Base-by-base conservation (phyloP, 139 green algal genomes). In the Chlamydomonas sp. region DNA sequence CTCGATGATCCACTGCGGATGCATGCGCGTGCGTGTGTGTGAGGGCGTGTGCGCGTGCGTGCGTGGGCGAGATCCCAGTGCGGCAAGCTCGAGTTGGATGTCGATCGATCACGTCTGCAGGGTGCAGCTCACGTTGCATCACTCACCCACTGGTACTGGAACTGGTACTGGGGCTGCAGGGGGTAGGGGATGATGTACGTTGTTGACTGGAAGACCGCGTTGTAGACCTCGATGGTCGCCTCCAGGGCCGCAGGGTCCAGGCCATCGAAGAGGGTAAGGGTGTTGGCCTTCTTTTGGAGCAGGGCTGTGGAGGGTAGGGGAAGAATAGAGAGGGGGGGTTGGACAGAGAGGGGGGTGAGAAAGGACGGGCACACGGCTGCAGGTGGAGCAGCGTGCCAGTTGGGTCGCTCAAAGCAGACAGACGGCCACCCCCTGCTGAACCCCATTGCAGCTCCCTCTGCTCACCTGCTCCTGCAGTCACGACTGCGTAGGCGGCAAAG, bases 151-250 rank as follows among this genome's bases (percentile, higher is more conserved):
- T 76, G 49, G 61, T 70, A 74, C 61, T 76, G 70, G 61, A 76
- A 76, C 70, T 76, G 70, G 70, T 67, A 76, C 70, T 65, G 34
- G 26, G 70, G 61, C 0, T 16, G 47, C 60, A 66, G 35, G 35
- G 70, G 61, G 48, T 76, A 76, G 35, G 60, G 60, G 34, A 76
- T 71, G 61, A 76, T 76, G 70, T 76, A 76, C 2, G n/a, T 59
- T n/a, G 69, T 69, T 5, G 2, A 31, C 69, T 48, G 29, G 58
- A 74, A 74, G 13, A 74, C 57, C 3, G 43, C 57, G 16, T 67
- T 68, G 68, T 73, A 73, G 3, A 48, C 5, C 1, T n/a, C 36
- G 10, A 1, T 31, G 16, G 35, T 48, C 0, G 68, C 35, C 5
- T 22, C n/a, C 24, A 60, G 4, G n/a, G n/a, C 39, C 3, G 43